A percentile compares a stretch with the other conserved stretches of the same genome.
phyloP scores from a whole-genome alignment of 306 rosid genomes.

The Trifolium repens region DNA sequence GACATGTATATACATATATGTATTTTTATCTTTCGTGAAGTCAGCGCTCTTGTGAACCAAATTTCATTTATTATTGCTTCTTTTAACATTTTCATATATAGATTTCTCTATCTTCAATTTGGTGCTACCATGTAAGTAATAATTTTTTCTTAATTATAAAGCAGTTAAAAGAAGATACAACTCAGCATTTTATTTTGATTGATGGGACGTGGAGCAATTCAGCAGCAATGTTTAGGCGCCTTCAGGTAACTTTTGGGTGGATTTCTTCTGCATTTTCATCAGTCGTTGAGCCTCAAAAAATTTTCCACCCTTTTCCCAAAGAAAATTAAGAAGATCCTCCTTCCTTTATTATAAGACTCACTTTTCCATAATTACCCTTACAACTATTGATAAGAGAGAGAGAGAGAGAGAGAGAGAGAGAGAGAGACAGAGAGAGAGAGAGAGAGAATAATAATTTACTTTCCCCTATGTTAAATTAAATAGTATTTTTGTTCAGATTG shows the following conservation, averaged over 20 bases:
- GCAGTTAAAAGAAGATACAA: constrained; percentile 63
- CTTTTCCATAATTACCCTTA: too few relatives aligned
- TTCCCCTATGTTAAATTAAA: too few relatives aligned
- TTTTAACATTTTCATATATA: neutral
- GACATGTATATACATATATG: neutral
- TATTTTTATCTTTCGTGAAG: neutral
- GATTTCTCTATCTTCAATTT: constrained; percentile 40
- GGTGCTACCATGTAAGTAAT: constrained; percentile 46
- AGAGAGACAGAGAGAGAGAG: too few relatives aligned
- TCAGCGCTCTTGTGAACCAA: neutral
- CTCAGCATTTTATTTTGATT: constrained; percentile 80
- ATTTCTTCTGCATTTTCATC: constrained; percentile 37
- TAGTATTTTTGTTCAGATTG: too few relatives aligned
- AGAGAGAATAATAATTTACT: too few relatives aligned
- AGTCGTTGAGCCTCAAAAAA: neutral
- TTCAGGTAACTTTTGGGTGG: constrained; percentile 63
- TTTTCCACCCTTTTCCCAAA: too few relatives aligned
- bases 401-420: too few relatives aligned
- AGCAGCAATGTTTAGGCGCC: constrained; percentile 91
- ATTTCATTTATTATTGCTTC: neutral
- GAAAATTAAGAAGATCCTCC: too few relatives aligned
- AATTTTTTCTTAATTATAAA: constrained; percentile 50
- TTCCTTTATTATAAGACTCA: too few relatives aligned
- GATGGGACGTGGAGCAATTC: constrained; percentile 99
- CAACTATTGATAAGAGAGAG: too few relatives aligned